phyloP scores from a whole-genome alignment of 2,329 filamentous ascomycete species.

The Botrytis byssoidea region DNA sequence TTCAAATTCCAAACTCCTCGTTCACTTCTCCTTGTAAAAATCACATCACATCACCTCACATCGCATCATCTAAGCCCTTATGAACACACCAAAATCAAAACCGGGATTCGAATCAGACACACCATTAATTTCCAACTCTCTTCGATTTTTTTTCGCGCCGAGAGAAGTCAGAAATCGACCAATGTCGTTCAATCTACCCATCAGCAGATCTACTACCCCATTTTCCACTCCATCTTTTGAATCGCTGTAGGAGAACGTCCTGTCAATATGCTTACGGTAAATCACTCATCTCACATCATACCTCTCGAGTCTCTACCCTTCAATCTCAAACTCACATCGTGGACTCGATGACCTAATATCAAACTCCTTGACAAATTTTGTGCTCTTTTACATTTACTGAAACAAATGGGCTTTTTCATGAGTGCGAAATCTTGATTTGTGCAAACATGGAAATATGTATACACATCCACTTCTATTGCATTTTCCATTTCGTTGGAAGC shows the following conservation, averaged over 20 bases:
- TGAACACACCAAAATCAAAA: background rate
- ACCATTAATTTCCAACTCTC: background rate
- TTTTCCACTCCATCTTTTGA: no score
- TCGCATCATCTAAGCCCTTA: background rate
- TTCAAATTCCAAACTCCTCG: background rate
- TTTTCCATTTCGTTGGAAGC: background rate
- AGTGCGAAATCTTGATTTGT: background rate
- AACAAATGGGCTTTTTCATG: background rate
- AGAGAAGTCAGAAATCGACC: no score
- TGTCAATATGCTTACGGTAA: background rate
- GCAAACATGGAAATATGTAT: background rate
- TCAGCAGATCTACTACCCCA: no score
- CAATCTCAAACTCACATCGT: background rate
- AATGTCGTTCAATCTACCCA: no score
- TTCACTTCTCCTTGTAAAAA: background rate
- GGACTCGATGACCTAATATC: background rate
- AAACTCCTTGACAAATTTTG: background rate
- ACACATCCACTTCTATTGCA: background rate
- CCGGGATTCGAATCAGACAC: background rate
- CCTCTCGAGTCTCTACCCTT: background rate
- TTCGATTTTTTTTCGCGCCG: fast-evolving
- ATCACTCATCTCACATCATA: background rate
- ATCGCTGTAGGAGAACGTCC: no score
- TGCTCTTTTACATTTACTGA: background rate
- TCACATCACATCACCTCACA: no score